Evolutionary conservation across 108 stramenopile species (phyloP).

Genomic region (Ochromonas danica): DNA sequence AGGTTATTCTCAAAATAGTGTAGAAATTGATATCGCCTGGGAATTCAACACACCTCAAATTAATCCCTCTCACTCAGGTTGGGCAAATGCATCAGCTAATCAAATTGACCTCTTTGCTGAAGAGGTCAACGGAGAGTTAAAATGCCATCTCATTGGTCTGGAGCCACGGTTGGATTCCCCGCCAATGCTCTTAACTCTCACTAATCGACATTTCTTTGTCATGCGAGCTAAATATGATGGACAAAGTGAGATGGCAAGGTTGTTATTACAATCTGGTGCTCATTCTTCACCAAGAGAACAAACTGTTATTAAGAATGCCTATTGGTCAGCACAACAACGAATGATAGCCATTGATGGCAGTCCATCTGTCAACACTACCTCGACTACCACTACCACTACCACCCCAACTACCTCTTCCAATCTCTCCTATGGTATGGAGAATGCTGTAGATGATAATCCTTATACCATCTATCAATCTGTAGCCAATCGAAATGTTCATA

Average conservation of each 20-base stretch:
- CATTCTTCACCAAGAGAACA: constrained; percentile 35
- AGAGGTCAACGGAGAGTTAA: neutral
- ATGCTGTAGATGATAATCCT: constrained; percentile 1
- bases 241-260: constrained; percentile 2
- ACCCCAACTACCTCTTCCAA: constrained; percentile 4
- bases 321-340: constrained; percentile 38
- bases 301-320: constrained; percentile 29
- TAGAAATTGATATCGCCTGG: constrained; percentile 13
- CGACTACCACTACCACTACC: constrained; percentile 38
- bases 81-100: neutral
- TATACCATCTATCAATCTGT: neutral
- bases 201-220: constrained; percentile 42
- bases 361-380: constrained; percentile 39
- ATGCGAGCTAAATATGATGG: constrained; percentile 44
- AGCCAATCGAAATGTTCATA: neutral
- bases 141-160: constrained; percentile 23
- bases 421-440: neutral
- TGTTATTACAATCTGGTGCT: neutral
- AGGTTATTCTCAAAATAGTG: no score
- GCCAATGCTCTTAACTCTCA: constrained; percentile 30
- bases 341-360: constrained; percentile 42
- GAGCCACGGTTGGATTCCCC: constrained; percentile 48
- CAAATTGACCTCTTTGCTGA: neutral
- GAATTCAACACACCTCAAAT: neutral
- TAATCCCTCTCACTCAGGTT: neutral